Conservation (phyloP, 192 early-diverging fungal species). For the Radiomyces spectabilis region DNA sequence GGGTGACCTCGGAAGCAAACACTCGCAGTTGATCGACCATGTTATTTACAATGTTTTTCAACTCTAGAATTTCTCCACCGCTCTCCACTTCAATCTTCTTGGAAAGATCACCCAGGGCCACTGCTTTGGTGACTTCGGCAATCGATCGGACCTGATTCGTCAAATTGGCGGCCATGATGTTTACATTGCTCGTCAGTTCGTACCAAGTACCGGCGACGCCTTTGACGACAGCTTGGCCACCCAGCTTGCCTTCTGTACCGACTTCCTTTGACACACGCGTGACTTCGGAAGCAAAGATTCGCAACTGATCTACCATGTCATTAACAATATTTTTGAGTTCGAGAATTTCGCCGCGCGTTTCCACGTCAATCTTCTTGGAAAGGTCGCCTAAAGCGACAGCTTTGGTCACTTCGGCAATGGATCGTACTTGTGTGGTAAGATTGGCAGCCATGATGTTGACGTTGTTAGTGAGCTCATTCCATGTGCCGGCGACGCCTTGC, state of each 20-base stretch:
- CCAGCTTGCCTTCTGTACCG: conserved; percentile 38
- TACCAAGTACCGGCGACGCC: conserved; percentile 33
- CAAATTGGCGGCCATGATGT: conserved; percentile 31
- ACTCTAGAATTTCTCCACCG: conserved; percentile 54
- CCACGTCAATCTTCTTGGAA: conserved; percentile 29
- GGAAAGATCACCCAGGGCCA: conserved; percentile 56
- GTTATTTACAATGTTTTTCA: conserved; percentile 50
- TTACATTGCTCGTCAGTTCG: conserved; percentile 31
- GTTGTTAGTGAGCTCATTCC: conserved; percentile 39
- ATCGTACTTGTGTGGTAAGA: conserved; percentile 36
- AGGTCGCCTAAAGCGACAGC: conserved; percentile 36
- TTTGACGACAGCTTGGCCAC: conserved; percentile 38
- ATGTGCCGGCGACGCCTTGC: conserved; percentile 23
- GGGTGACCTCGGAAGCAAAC: conserved; percentile 52
- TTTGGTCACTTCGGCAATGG: conserved; percentile 34
- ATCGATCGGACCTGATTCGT: conserved; percentile 39
- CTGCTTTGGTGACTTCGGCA: conserved; percentile 53
- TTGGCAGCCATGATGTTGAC: conserved; percentile 47
- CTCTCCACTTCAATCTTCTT: conserved; percentile 43
- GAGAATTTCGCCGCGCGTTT: conserved; percentile 33
- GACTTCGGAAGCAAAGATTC: conserved; percentile 34
- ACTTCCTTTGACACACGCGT: conserved; percentile 22
- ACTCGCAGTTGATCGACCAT: conserved; percentile 50
- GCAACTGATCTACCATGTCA: conserved; percentile 32
- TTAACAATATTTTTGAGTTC: conserved; percentile 37